Evolutionary conservation across 2,329 filamentous ascomycete species (phyloP).

Genomic region (Dichotomopilus funicola): DNA sequence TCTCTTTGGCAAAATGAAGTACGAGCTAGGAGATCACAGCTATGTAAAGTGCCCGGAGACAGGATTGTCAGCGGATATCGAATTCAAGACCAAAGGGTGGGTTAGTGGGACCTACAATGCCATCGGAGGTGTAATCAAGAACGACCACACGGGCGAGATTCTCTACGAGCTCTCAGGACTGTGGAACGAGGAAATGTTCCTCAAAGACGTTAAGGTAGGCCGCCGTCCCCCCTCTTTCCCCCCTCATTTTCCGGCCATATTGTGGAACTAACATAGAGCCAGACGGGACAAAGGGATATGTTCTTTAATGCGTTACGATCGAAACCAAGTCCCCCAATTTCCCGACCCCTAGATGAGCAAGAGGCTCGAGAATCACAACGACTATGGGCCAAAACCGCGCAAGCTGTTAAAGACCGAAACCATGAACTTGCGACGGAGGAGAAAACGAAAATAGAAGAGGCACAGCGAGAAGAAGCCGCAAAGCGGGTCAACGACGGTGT

Average conservation of each 20-base stretch:
- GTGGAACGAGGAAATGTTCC: constrained; percentile 92
- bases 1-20: constrained; percentile 98
- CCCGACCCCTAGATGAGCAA: constrained; percentile 78
- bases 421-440: constrained; percentile 88
- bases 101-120: constrained; percentile 95
- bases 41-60: constrained; percentile 86
- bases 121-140: constrained; percentile 85
- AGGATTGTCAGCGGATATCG: constrained; percentile 79
- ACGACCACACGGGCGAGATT: constrained; percentile 75
- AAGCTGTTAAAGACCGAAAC: constrained; percentile 76
- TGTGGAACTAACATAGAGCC: constrained; percentile 11
- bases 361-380: constrained; percentile 83
- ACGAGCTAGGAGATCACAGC: constrained; percentile 94
- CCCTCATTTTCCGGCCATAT: background rate
- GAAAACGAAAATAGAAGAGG: constrained; percentile 93
- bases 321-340: constrained; percentile 66
- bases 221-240: background rate
- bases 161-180: constrained; percentile 88
- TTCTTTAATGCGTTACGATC: constrained; percentile 81
- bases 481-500: constrained; percentile 68
- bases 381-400: constrained; percentile 75
- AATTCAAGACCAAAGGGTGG: constrained; percentile 98
- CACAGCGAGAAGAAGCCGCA: constrained; percentile 82
- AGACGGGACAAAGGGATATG: constrained; percentile 84
- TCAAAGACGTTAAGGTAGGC: constrained; percentile 72